phyloP scores from a whole-genome alignment of 225 moss, liverwort and hornwort genomes.

The Thuidium tamariscinum region DNA sequence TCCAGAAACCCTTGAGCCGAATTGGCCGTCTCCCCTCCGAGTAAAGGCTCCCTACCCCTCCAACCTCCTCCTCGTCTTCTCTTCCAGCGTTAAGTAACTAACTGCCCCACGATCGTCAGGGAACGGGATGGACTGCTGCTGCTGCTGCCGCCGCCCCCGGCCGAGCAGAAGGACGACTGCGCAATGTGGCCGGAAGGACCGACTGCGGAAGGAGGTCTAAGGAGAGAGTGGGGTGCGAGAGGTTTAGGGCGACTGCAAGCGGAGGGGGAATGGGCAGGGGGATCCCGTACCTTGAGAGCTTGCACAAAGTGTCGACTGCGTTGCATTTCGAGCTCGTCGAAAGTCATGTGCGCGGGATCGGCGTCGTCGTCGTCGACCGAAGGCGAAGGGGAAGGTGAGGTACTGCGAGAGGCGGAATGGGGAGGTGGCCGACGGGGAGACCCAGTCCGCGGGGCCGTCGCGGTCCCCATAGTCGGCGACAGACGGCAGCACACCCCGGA shows the following conservation, averaged over 20 bases:
- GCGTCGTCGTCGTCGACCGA: conserved; percentile 14
- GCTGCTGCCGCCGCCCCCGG: background rate
- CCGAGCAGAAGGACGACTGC: background rate
- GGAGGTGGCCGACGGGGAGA: conserved; percentile 7
- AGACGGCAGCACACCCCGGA: background rate
- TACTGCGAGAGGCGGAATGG: conserved; percentile 7
- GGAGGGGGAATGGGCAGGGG: background rate
- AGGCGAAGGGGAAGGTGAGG: conserved; percentile 16
- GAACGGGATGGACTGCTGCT: background rate
- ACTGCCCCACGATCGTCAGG: background rate
- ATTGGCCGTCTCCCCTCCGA: background rate
- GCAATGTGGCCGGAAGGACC: background rate
- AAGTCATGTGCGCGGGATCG: conserved; percentile 42
- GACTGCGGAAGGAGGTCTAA: background rate
- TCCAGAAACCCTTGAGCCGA: background rate
- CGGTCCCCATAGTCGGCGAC: conserved; percentile 2
- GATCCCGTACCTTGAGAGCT: conserved; percentile 29
- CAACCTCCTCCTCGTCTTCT: background rate
- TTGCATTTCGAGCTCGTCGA: conserved; percentile 60
- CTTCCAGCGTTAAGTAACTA: background rate
- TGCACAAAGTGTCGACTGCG: conserved; percentile 51
- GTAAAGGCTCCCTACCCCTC: background rate
- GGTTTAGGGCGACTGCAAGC: background rate
- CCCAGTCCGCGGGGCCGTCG: background rate
- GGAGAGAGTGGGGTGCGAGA: background rate